A percentile compares a stretch with the other conserved stretches of the same genome.
Conservation (phyloP, 2,329 filamentous ascomycete genomes). For the Neurospora sp. region DNA sequence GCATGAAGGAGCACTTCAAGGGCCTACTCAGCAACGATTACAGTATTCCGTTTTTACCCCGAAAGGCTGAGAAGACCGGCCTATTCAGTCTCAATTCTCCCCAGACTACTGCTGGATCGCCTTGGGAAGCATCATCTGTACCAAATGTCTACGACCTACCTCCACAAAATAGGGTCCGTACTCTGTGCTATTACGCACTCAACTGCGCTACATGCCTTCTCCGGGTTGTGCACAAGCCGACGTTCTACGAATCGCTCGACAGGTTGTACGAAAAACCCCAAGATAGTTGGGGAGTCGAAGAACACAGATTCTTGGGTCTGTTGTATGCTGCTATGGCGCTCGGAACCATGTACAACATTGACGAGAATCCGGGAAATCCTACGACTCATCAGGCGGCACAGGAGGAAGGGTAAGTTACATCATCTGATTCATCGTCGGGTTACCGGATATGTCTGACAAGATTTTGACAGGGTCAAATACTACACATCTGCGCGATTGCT, state of each 20-base stretch:
- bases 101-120: conserved; percentile 52
- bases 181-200: conserved; percentile 44
- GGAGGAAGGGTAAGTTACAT: conserved; percentile 43
- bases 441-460: conserved; percentile 2
- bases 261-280: conserved; percentile 62
- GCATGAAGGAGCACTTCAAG: conserved; percentile 81
- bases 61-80: conserved; percentile 34
- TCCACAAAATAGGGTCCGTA: conserved; percentile 43
- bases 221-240: conserved; percentile 70
- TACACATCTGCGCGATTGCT: conserved; percentile 58
- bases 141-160: conserved; percentile 59
- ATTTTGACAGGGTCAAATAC: conserved; percentile 53
- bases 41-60: conserved; percentile 47
- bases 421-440: background rate
- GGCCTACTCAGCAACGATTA: conserved; percentile 59
- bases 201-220: conserved; percentile 48
- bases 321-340: conserved; percentile 62
- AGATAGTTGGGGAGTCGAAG: conserved; percentile 52
- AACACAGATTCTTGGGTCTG: conserved; percentile 59
- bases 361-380: conserved; percentile 40
- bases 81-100: conserved; percentile 59
- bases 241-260: conserved; percentile 69
- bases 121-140: conserved; percentile 41
- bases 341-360: conserved; percentile 59
- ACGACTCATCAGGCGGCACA: conserved; percentile 40